phyloP scores from a whole-genome alignment of 1,139 yeast genomes.

The Taiozyma sp. region DNA sequence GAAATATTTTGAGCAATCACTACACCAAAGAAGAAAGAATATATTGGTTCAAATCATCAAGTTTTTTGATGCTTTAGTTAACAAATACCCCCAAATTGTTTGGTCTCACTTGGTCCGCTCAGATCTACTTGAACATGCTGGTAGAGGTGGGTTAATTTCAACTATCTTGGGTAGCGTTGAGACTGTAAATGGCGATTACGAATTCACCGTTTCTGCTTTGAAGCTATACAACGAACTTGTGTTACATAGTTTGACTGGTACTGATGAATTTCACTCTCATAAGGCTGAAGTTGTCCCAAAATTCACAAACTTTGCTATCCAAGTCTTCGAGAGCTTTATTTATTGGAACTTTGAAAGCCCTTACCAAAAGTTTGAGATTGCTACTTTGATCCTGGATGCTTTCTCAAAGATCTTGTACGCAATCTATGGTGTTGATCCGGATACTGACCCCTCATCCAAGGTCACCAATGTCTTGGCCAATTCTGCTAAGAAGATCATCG shows the following conservation, averaged over 20 bases:
- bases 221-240: conserved; percentile 52
- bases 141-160: conserved; percentile 65
- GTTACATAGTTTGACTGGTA: conserved; percentile 43
- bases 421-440: conserved; percentile 54
- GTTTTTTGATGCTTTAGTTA: conserved; percentile 46
- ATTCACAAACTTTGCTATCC: conserved; percentile 52
- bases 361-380: conserved; percentile 59
- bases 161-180: conserved; percentile 71
- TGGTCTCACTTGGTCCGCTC: conserved; percentile 79
- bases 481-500: conserved; percentile 46
- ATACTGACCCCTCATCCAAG: conserved; percentile 34
- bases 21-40: conserved; percentile 48
- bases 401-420: conserved; percentile 52
- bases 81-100: conserved; percentile 56
- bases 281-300: conserved; percentile 54
- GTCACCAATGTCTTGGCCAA: conserved; percentile 46
- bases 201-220: conserved; percentile 57
- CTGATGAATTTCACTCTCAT: conserved; percentile 37
- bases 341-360: conserved; percentile 62
- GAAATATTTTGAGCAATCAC: conserved; percentile 62
- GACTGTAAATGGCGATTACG: conserved; percentile 61
- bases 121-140: conserved; percentile 57
- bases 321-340: conserved; percentile 69
- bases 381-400: conserved; percentile 49
- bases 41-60: conserved; percentile 45